A percentile compares a stretch with the other conserved stretches of the same genome.
phyloP scores from a whole-genome alignment of 1,139 yeast species.

The Sugiyamaella neomexicana region DNA sequence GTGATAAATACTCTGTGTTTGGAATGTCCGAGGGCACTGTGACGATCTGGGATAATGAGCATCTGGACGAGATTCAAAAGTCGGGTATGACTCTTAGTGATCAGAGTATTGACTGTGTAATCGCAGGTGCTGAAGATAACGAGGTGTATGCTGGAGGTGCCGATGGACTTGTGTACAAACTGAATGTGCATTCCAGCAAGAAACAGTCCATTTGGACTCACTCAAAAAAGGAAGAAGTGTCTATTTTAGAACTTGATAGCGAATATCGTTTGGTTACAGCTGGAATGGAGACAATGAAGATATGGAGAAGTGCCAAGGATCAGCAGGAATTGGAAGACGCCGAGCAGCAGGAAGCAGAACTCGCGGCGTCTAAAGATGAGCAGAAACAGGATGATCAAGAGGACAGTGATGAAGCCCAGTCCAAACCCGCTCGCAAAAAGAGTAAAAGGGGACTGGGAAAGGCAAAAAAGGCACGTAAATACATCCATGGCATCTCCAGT shows the following conservation, averaged over 20 bases:
- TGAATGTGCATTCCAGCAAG: constrained; percentile 64
- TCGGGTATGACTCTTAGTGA: constrained; percentile 72
- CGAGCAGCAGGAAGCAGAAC: constrained; percentile 30
- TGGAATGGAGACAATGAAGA: constrained; percentile 75
- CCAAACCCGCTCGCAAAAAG: constrained; percentile 19
- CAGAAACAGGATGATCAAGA: constrained; percentile 19
- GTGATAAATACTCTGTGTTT: constrained; percentile 65
- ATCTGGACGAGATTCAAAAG: constrained; percentile 67
- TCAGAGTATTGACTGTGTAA: constrained; percentile 75
- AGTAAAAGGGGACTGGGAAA: constrained; percentile 28
- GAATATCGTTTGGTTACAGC: constrained; percentile 77
- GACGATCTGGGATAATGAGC: constrained; percentile 76
- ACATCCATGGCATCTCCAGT: constrained; percentile 59
- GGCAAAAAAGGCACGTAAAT: constrained; percentile 42
- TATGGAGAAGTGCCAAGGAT: constrained; percentile 55
- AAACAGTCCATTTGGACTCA: constrained; percentile 54
- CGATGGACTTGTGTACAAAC: constrained; percentile 72
- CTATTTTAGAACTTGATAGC: constrained; percentile 71
- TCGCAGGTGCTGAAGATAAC: constrained; percentile 74
- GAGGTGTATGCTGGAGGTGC: constrained; percentile 83
- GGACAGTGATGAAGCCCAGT: constrained; percentile 22
- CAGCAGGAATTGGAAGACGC: constrained; percentile 25
- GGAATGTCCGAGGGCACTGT: constrained; percentile 93
- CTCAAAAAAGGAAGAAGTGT: constrained; percentile 61
- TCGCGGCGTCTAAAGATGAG: constrained; percentile 26